These are phyloP conservation scores for Diaporthe capsici DNA, from an alignment of 2,329 filamentous ascomycete species.

Conservation along the genomic window DNA sequence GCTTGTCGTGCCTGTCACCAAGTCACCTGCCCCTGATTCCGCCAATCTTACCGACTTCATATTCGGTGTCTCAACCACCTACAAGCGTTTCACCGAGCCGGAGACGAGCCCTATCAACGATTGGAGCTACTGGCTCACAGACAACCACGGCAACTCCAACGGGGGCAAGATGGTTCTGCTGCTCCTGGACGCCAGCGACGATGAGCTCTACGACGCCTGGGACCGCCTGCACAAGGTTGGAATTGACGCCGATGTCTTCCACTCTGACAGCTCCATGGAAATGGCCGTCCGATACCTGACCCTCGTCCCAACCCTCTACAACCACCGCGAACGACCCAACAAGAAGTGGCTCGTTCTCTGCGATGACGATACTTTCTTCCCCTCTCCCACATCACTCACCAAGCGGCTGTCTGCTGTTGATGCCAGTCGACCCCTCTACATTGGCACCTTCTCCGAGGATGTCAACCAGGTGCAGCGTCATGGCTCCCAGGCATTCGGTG, in stretches of 20 bases:
- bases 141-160: conserved; percentile 68
- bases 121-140: conserved; percentile 73
- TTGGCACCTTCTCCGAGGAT: conserved; percentile 74
- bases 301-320: conserved; percentile 68
- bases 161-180: conserved; percentile 69
- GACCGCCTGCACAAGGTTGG: conserved; percentile 62
- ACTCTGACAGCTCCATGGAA: conserved; percentile 65
- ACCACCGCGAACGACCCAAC: conserved; percentile 60
- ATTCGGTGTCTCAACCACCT: conserved; percentile 72
- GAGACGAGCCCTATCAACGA: conserved; percentile 68
- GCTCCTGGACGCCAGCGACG: conserved; percentile 66
- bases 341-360: conserved; percentile 74
- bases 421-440: conserved; percentile 66
- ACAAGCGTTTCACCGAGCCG: conserved; percentile 65
- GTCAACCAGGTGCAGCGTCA: conserved; percentile 71
- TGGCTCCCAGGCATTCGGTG: conserved; percentile 75
- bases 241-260: conserved; percentile 70
- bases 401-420: conserved; percentile 67
- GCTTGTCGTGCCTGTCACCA: conserved; percentile 64
- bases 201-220: conserved; percentile 64
- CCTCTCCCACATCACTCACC: conserved; percentile 68
- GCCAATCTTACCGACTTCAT: conserved; percentile 70
- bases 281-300: conserved; percentile 73
- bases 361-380: conserved; percentile 77
- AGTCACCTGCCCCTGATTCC: conserved; percentile 63